Evolutionary conservation across 148 eudicot species (phyloP).

Genomic region (Euryodendron excelsum): DNA sequence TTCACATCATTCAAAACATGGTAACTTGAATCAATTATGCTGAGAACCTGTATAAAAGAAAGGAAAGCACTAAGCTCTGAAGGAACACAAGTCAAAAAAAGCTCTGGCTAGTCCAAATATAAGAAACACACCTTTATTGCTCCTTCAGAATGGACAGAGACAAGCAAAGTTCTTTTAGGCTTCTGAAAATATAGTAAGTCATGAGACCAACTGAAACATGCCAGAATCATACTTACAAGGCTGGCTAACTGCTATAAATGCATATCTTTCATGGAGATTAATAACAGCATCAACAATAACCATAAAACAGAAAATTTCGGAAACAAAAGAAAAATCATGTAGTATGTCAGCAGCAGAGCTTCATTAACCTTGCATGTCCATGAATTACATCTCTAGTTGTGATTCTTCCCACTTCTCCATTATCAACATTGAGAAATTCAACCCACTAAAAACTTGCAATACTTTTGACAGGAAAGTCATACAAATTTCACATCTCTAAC

Average conservation of each 20-base stretch:
- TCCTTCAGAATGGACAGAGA: slow-evolving; percentile 92
- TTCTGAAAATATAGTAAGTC: slow-evolving; percentile 43
- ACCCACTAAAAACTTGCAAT: not conserved
- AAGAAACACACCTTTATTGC: slow-evolving; percentile 65
- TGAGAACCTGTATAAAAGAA: slow-evolving; percentile 65
- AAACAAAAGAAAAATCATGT: not conserved
- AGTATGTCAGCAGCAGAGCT: too few species aligned
- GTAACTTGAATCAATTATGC: slow-evolving; percentile 73
- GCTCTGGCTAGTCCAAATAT: not conserved
- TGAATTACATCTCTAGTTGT: not conserved
- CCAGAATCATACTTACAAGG: not conserved
- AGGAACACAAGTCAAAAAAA: not conserved
- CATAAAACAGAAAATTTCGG: not conserved
- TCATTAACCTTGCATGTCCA: too few species aligned
- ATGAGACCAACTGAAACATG: not conserved
- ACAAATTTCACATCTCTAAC: not conserved
- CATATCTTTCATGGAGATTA: not conserved
- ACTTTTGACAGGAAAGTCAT: not conserved
- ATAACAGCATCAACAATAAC: slow-evolving; percentile 2
- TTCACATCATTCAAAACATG: slow-evolving; percentile 63
- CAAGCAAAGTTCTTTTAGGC: slow-evolving; percentile 69
- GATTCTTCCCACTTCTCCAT: not conserved
- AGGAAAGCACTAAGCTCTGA: not conserved
- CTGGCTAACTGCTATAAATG: not conserved
- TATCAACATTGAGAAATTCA: slow-evolving; percentile 4